Evolutionary conservation across 345 rosid genomes (phyloP), one percentile per base, ranked within the genome.

Genomic region (Angophora floribunda): DNA sequence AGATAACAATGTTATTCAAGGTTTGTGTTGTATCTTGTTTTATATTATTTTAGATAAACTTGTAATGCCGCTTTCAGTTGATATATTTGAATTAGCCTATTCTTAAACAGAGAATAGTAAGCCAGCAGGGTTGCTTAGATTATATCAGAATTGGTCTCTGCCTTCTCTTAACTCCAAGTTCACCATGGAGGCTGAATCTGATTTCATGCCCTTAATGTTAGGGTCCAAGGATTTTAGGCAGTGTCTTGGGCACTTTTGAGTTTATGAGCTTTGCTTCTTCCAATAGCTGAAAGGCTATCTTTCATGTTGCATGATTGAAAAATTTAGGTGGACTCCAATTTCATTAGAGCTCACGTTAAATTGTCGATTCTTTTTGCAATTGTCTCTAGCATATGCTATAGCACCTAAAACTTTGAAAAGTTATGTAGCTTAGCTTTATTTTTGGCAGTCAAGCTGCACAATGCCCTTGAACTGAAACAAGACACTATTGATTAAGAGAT

Each of bases 1-100:
- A 88, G 98, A 94, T 88, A 95, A 92, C 93, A 98, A 98, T 91
- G 94, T 94, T 57, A 98, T 98, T 92, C 99, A 98, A 97, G 99
- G 99, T 75, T 41, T 36, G 82, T 75, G 82, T 75, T 36, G 47
- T 70, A 36, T 67, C 45, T 67, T 67, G 45, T 32, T 32, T 9
- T 32, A 32, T 44, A 70, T 70, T 70, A 36, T 70, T 70, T 36
- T 75, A 49, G 82, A 36, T 75, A 75, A 75, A 75, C 26, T 75
- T 75, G 82, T 75, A 19, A 41, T 5, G 14, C 24, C 19, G 24
- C 65, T 59, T 41, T 75, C 49, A 36, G 49, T 75, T 9, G 82
- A 59, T 59, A 59, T 24, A 59, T 59, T 4, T 13, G 65, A 59
- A 26, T 59, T 59, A 26, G 65, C 30, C 65, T 59, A n/a, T 59